phyloP scores from a whole-genome alignment of 2,329 filamentous ascomycete genomes.

The Colletotrichum graminicola region DNA sequence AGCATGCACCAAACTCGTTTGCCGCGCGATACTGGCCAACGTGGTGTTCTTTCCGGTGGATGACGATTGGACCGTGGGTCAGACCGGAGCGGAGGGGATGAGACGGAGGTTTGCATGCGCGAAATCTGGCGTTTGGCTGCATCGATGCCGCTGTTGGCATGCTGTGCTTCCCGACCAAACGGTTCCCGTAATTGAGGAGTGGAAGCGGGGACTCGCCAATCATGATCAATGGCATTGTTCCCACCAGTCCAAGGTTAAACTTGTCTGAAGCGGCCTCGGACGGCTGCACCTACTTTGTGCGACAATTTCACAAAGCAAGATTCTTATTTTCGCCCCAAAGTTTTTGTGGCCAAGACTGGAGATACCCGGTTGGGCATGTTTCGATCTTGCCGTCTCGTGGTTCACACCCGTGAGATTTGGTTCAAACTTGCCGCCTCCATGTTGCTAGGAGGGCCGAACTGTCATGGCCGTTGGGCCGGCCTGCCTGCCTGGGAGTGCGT shows the following conservation, averaged over 20 bases:
- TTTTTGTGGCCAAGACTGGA: background rate
- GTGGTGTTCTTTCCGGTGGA: slow-evolving; percentile 17
- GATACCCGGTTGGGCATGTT: slow-evolving; percentile 16
- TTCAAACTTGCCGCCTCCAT: slow-evolving; percentile 10
- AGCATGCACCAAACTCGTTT: slow-evolving; percentile 33
- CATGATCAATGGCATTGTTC: slow-evolving; percentile 40
- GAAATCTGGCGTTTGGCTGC: slow-evolving; percentile 47
- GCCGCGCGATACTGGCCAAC: slow-evolving; percentile 23
- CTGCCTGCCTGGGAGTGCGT: slow-evolving; percentile 15
- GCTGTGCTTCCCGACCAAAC: slow-evolving; percentile 44
- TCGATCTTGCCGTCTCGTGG: slow-evolving; percentile 19
- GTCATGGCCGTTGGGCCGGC: background rate
- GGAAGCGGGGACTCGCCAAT: slow-evolving; percentile 44
- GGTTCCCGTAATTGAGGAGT: slow-evolving; percentile 38
- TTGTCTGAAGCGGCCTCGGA: slow-evolving; percentile 40
- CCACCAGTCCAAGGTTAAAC: slow-evolving; percentile 36
- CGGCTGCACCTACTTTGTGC: slow-evolving; percentile 36
- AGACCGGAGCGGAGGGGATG: slow-evolving; percentile 24
- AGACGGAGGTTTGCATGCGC: slow-evolving; percentile 42
- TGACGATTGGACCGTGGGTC: slow-evolving; percentile 15
- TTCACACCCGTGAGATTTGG: slow-evolving; percentile 8
- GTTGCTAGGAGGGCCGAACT: background rate
- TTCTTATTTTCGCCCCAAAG: slow-evolving; percentile 30
- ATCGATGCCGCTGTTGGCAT: slow-evolving; percentile 44
- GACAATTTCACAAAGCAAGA: slow-evolving; percentile 30